These are phyloP conservation scores for Geum urbanum DNA, from an alignment of 306 rosid genomes.

Conservation along the genomic window DNA sequence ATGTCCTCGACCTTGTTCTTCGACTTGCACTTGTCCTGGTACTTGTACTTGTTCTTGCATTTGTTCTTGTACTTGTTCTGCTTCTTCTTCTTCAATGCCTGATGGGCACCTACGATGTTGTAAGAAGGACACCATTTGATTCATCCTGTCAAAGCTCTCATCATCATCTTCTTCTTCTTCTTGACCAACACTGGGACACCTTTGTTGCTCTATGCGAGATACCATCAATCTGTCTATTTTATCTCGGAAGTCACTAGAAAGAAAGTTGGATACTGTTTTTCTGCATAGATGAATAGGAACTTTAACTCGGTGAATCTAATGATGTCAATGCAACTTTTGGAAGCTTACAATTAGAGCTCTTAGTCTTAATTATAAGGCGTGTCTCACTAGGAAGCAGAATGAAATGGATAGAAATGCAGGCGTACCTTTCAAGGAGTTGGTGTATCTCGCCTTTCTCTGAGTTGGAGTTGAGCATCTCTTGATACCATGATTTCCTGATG, in stretches of 20 bases:
- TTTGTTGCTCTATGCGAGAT: constrained; percentile 48
- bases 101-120: not conserved
- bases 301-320: constrained; percentile 14
- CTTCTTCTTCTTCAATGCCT: not conserved
- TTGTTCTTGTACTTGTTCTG: constrained; percentile 6
- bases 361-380: not conserved
- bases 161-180: constrained; percentile 28
- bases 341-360: not conserved
- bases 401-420: not conserved
- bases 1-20: not conserved
- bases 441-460: constrained; percentile 69
- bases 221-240: constrained; percentile 69
- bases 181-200: constrained; percentile 22
- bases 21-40: constrained; percentile 11
- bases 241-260: constrained; percentile 60
- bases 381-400: not conserved
- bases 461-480: constrained; percentile 56
- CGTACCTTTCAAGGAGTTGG: constrained; percentile 71
- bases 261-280: constrained; percentile 71
- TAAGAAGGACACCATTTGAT: constrained; percentile 11
- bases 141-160: not conserved
- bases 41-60: constrained; percentile 1
- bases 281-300: constrained; percentile 37
- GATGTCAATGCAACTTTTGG: not conserved
- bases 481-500: constrained; percentile 73